Conservation (phyloP, 805 yeast species). For the Cyberlindnera galapagoensis region DNA sequence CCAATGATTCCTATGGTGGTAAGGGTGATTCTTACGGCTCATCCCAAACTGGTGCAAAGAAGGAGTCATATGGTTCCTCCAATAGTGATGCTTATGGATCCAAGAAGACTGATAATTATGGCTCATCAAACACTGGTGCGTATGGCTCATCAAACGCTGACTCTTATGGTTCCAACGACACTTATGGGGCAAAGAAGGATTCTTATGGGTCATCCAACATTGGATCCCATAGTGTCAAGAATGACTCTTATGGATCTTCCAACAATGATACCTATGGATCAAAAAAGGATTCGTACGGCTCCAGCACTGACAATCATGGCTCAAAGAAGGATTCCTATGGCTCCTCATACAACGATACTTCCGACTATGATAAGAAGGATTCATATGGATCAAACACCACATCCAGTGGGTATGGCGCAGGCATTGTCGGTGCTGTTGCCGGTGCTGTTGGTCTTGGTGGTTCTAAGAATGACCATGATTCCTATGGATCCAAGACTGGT, state of each 20-base stretch:
- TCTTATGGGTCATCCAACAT: conserved; percentile 4
- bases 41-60: no score
- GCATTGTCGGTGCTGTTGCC: background rate
- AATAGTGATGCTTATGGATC: conserved; percentile 5
- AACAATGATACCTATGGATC: conserved; percentile 1
- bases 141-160: no score
- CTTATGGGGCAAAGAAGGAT: conserved; percentile 1
- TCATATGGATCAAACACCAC: conserved; percentile 3
- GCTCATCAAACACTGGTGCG: no score
- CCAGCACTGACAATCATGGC: background rate
- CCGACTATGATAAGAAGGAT: no score
- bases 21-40: conserved; percentile 3
- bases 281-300: conserved; percentile 2
- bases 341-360: no score
- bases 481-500: background rate
- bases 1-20: conserved; percentile 1
- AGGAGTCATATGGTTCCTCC: no score
- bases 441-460: conserved; percentile 2
- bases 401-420: no score
- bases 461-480: conserved; percentile 3
- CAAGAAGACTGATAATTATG: background rate
- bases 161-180: conserved; percentile 3
- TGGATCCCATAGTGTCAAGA: no score
- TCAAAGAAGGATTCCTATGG: no score
- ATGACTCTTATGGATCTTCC: conserved; percentile 2